Percentiles rank a stretch among this genome's conserved stretches.
Conservation (phyloP, 2,329 filamentous ascomycete genomes). For the Fusarium odoratissimum region DNA sequence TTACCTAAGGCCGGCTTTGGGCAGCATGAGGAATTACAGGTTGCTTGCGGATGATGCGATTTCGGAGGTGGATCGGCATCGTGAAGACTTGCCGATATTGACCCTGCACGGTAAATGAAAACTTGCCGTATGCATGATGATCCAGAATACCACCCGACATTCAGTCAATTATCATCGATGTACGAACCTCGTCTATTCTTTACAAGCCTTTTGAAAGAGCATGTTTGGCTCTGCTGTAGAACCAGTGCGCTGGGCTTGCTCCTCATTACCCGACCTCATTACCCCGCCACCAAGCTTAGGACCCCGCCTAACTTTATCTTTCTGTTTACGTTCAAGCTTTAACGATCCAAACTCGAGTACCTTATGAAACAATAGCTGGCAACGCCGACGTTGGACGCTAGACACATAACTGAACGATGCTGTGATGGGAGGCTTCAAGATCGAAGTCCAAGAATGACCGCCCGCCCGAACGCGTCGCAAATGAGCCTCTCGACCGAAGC, state of each 20-base stretch:
- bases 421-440: neutral
- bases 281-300: neutral
- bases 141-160: rapidly evolving
- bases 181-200: neutral
- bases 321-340: neutral
- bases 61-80: neutral
- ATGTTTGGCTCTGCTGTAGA: neutral
- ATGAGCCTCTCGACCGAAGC: neutral
- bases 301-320: neutral
- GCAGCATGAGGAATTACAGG: neutral
- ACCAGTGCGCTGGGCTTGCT: neutral
- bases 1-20: no score
- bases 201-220: neutral
- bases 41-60: neutral
- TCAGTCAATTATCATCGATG: neutral
- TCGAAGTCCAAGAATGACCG: neutral
- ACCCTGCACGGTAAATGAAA: neutral
- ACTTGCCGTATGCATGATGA: neutral
- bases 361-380: neutral
- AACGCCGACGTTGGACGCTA: neutral
- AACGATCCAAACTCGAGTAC: neutral
- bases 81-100: neutral
- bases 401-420: neutral
- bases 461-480: neutral
- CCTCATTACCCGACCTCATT: neutral